phyloP scores from a whole-genome alignment of 306 rosid species.

The Fragaria nilgerrensis region DNA sequence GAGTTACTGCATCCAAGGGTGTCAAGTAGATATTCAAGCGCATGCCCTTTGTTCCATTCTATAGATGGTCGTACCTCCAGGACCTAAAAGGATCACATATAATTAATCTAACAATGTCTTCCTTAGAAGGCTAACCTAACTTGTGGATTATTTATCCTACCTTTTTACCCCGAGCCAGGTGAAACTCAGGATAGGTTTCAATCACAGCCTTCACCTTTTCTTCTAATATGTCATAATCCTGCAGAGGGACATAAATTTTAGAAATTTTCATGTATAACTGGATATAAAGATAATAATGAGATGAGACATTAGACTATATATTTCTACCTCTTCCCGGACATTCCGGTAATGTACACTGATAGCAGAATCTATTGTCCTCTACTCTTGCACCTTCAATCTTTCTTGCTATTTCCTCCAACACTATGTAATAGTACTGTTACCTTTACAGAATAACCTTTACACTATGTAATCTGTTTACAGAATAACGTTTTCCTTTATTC shows the following conservation, averaged over 20 bases:
- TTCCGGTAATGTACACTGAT: constrained; percentile 78
- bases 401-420: constrained; percentile 41
- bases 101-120: neutral
- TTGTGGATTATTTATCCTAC: constrained; percentile 30
- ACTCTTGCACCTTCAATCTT: constrained; percentile 63
- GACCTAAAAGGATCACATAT: constrained; percentile 41
- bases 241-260: constrained; percentile 6
- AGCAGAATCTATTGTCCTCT: constrained; percentile 83
- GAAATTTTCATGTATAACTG: too few species aligned
- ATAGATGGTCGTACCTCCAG: constrained; percentile 88
- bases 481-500: too few species aligned
- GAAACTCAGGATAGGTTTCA: constrained; percentile 52
- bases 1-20: constrained; percentile 56
- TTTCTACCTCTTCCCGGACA: constrained; percentile 60
- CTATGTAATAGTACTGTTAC: too few species aligned
- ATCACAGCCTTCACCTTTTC: constrained; percentile 64
- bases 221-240: constrained; percentile 68
- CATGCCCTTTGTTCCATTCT: constrained; percentile 96
- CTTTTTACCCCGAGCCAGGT: constrained; percentile 71
- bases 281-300: neutral
- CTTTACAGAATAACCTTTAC: too few species aligned
- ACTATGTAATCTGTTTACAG: too few species aligned
- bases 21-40: constrained; percentile 72
- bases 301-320: neutral
- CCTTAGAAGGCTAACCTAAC: neutral